Evolutionary conservation across 305 asterid species (phyloP).

Genomic region (Fraxinus baroniana): DNA sequence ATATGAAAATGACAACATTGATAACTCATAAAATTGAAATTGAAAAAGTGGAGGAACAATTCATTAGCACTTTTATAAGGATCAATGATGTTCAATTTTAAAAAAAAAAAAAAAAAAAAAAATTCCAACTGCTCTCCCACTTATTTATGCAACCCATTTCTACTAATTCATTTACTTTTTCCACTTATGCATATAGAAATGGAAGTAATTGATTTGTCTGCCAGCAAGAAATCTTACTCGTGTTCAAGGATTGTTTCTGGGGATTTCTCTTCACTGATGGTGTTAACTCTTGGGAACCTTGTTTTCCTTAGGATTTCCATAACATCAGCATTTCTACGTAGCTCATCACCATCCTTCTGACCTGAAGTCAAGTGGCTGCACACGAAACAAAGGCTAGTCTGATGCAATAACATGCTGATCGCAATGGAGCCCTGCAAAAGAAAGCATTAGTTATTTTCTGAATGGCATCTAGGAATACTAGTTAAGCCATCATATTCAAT

Average conservation of each 20-base stretch:
- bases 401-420: conserved; percentile 92
- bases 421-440: conserved; percentile 90
- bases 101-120: background rate
- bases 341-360: conserved; percentile 91
- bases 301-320: conserved; percentile 92
- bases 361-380: conserved; percentile 98
- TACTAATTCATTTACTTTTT: background rate
- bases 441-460: background rate
- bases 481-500: background rate
- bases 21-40: background rate
- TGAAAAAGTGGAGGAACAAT: background rate
- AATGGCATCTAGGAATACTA: background rate
- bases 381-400: conserved; percentile 96
- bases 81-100: background rate
- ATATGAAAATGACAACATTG: background rate
- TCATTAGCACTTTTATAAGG: background rate
- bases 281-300: conserved; percentile 79
- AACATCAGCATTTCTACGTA: conserved; percentile 88
- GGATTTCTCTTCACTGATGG: conserved; percentile 69
- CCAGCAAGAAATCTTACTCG: conserved; percentile 52
- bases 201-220: background rate
- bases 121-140: background rate
- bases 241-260: conserved; percentile 89
- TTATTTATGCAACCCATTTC: background rate
- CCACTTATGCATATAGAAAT: background rate